Evolutionary conservation across 2,329 filamentous ascomycete species (phyloP), one percentile per base, ranked within the genome.

Genomic region (Aspergillus eucalypticola): DNA sequence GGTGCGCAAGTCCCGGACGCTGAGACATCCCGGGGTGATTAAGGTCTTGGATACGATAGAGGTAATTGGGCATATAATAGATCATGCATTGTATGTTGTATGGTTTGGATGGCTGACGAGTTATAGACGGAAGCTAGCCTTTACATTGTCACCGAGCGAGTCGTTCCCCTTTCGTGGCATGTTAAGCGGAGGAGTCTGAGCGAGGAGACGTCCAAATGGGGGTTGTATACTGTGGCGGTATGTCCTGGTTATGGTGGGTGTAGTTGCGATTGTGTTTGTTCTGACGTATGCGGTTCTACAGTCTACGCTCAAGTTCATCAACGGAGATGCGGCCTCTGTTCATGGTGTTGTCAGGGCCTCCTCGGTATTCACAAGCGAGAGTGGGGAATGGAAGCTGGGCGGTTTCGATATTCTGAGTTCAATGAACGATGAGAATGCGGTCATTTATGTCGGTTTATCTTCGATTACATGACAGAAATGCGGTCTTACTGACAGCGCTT

Each of bases 171-270:
- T 55, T 86, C 88, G 67, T 98, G 95, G 95, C 89, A 96, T 70
- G 88, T 96, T 50, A 92, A 90, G 79, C 84, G 94, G 67, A 93
- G 91, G 79, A 95, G 91, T 73, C 76, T 98, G 62, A 92, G 88
- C 61, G 88, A 92, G 42, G 95, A 98, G 80, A 98, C 94, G 1
- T 86, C 95, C 51, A 99, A 97, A 86, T 99, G 95, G 95, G 95
- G 95, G 0, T 78, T 99, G 42, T 90, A 92, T 75, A 91, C 87
- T 68, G 81, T 98, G 64, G 92, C 95, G 66, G 90, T 92, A 83
- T 62, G 78, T 63, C 25, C 2, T 19, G 23, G 5, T 10, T 29
- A 23, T 15, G 23, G 11, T 23, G 3, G 53, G 8, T 29, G 35
- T 54, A 1, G 27, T 27, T 27, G 25, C 10, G 5, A 8, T 13